Percentiles rank a stretch among this genome's conserved stretches.
These are phyloP conservation scores for Eremochloa ophiuroides DNA, from an alignment of 176 grass and related monocot species.

Conservation along the genomic window DNA sequence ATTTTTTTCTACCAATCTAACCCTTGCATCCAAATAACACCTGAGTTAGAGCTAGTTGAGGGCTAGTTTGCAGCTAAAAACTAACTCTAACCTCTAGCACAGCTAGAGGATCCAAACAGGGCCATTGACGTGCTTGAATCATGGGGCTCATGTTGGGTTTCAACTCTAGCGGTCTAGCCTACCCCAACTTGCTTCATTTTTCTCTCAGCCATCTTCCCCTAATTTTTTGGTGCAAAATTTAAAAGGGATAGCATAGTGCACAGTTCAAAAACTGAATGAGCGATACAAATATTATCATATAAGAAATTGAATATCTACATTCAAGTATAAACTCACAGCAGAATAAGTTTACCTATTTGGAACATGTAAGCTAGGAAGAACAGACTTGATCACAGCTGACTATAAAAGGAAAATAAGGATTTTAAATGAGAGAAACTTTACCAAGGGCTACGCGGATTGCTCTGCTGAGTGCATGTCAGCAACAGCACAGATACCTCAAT, in stretches of 20 bases:
- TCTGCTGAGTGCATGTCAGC: constrained; percentile 52
- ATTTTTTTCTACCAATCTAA: too few species aligned
- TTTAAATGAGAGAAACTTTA: constrained; percentile 26
- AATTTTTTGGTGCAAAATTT: not conserved
- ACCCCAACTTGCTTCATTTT: too few species aligned
- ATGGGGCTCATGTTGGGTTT: too few species aligned
- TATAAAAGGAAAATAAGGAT: not conserved
- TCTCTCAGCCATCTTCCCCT: not conserved
- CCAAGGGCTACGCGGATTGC: constrained; percentile 82
- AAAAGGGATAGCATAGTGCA: not conserved
- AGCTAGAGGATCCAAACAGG: too few species aligned
- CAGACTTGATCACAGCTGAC: not conserved
- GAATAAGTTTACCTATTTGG: not conserved
- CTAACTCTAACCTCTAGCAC: too few species aligned
- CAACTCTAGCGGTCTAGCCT: too few species aligned
- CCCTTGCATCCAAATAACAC: too few species aligned
- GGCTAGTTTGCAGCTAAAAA: too few species aligned
- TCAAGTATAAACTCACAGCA: not conserved
- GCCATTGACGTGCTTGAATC: too few species aligned
- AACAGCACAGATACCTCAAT: constrained; percentile 76
- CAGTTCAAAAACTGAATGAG: not conserved
- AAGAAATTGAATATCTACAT: not conserved
- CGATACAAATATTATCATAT: not conserved
- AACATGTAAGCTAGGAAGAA: not conserved
- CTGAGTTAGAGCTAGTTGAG: too few species aligned